Conservation (phyloP, 163 green algal genomes). For the Smithsoniella earleae region DNA sequence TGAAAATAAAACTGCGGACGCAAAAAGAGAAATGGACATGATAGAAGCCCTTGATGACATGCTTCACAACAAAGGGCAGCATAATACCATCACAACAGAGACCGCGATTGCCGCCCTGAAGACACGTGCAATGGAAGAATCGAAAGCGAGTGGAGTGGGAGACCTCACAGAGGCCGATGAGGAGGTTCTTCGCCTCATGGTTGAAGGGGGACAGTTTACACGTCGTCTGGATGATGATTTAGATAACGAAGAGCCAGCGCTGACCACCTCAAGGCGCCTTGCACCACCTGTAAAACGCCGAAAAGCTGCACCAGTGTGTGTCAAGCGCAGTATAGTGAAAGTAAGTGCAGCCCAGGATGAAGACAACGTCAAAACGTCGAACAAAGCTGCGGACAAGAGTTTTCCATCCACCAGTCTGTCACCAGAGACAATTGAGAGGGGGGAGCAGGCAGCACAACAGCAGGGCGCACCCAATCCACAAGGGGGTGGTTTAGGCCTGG, state of each 20-base stretch:
- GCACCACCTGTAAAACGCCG: background rate
- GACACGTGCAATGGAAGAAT: background rate
- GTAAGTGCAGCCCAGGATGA: background rate
- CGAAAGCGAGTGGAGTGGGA: background rate
- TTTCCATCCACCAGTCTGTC: background rate
- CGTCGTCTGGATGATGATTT: conserved; percentile 1
- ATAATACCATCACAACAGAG: background rate
- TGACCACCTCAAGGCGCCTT: background rate
- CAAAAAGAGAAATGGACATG: conserved; percentile 94
- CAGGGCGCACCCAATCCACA: background rate
- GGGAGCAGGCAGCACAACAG: background rate
- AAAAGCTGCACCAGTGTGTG: too few species aligned
- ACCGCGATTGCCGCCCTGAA: conserved; percentile 8
- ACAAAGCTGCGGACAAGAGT: background rate
- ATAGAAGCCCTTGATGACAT: conserved; percentile 92
- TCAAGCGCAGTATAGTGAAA: too few species aligned
- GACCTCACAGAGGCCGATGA: conserved; percentile 25
- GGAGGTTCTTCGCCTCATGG: conserved; percentile 6
- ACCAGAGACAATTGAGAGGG: background rate
- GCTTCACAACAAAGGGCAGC: conserved; percentile 33
- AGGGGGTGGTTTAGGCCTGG: background rate
- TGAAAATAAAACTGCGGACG: conserved; percentile 88
- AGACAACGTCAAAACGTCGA: background rate
- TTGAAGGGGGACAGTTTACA: conserved; percentile 23
- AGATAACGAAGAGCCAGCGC: background rate